Conservation (phyloP, 192 early-diverging fungal genomes). For the Coemansia pectinata region DNA sequence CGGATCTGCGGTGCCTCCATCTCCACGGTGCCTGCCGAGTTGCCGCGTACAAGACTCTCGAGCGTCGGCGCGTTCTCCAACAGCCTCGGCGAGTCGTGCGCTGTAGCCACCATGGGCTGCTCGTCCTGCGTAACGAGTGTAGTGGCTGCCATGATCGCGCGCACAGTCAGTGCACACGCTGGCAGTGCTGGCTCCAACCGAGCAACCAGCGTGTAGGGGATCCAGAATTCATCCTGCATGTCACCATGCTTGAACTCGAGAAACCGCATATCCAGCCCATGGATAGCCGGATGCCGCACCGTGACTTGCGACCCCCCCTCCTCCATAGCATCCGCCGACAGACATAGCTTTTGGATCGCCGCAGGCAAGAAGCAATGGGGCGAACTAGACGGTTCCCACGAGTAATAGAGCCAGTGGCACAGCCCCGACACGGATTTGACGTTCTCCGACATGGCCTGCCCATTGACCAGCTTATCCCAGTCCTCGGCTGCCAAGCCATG, state of each 20-base stretch:
- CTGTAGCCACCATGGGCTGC: not conserved
- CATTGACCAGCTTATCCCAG: slow-evolving; percentile 15
- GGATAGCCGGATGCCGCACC: slow-evolving; percentile 30
- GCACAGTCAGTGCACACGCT: slow-evolving; percentile 46
- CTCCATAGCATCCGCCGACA: slow-evolving; percentile 20
- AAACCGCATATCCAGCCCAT: slow-evolving; percentile 37
- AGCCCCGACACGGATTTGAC: not conserved
- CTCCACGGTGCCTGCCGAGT: not conserved
- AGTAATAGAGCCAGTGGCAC: slow-evolving; percentile 36
- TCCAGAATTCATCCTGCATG: slow-evolving; percentile 11
- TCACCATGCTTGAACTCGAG: slow-evolving; percentile 5
- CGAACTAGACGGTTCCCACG: slow-evolving; percentile 37
- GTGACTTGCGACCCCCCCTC: slow-evolving; percentile 4
- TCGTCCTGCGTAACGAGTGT: not conserved
- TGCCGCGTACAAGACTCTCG: slow-evolving; percentile 17
- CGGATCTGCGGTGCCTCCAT: slow-evolving; percentile 48
- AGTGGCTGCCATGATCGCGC: slow-evolving; percentile 27
- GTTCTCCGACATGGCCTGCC: not conserved
- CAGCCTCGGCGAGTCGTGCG: slow-evolving; percentile 37
- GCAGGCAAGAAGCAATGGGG: slow-evolving; percentile 37
- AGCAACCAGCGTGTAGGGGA: slow-evolving; percentile 36
- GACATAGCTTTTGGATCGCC: slow-evolving; percentile 22
- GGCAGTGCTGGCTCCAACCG: slow-evolving; percentile 28
- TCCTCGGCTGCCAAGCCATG: slow-evolving; percentile 14
- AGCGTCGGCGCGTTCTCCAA: slow-evolving; percentile 51